A percentile compares a stretch with the other conserved stretches of the same genome.
Evolutionary conservation across 2,329 filamentous ascomycete genomes (phyloP).

Genomic region (Blastomyces gilchristii): DNA sequence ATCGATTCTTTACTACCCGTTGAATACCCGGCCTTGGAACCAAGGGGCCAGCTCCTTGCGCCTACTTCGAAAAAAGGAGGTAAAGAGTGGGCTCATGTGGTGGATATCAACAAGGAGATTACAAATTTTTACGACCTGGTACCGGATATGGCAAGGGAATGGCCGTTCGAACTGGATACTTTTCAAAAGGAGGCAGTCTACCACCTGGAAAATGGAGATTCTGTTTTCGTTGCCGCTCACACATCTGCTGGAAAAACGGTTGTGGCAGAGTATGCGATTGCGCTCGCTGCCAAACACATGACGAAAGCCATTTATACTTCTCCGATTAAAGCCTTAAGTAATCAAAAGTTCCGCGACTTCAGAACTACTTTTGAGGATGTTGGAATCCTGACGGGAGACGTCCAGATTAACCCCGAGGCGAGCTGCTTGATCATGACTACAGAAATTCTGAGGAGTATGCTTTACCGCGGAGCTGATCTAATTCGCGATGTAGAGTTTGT

Average conservation of each 20-base stretch:
- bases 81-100: conserved; percentile 95
- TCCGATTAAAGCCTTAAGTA: conserved; percentile 94
- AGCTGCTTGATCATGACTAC: conserved; percentile 99
- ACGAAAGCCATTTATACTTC: conserved; percentile 99
- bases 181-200: conserved; percentile 99
- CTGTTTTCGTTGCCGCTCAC: conserved; percentile 94
- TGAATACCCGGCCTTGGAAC: conserved; percentile 85
- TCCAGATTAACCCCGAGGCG: conserved; percentile 94
- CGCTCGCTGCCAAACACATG: conserved; percentile 94
- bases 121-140: conserved; percentile 90
- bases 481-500: conserved; percentile 98
- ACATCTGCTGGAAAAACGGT: conserved; percentile 98
- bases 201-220: conserved; percentile 91
- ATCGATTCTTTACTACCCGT: conserved; percentile 83
- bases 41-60: conserved; percentile 63
- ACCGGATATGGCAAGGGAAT: conserved; percentile 89
- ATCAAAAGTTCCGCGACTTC: conserved; percentile 97
- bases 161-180: conserved; percentile 93
- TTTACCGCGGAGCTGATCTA: conserved; percentile 89
- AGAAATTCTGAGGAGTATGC: conserved; percentile 94
- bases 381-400: conserved; percentile 91
- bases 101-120: conserved; percentile 86
- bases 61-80: conserved; percentile 63
- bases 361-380: conserved; percentile 85
- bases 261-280: conserved; percentile 95